A percentile compares a stretch with the other conserved stretches of the same genome.
Evolutionary conservation across 2,329 filamentous ascomycete species (phyloP).

Genomic region (Dendrostoma leiphaemia): DNA sequence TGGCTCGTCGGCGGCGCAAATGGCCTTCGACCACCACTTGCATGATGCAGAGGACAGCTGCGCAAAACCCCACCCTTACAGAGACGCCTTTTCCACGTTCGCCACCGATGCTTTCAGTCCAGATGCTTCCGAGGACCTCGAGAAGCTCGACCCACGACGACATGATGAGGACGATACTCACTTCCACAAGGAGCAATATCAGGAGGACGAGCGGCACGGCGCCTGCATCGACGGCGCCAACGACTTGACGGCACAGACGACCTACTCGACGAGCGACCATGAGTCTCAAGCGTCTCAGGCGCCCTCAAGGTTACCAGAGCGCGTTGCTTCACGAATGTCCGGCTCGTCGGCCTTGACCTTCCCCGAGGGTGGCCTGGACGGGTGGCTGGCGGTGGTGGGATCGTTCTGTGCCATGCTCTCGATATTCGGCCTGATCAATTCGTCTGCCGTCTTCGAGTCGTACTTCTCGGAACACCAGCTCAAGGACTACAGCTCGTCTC

Average conservation of each 20-base stretch:
- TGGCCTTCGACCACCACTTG: slow-evolving; percentile 27
- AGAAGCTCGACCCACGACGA: slow-evolving; percentile 17
- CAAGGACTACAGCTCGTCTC: slow-evolving; percentile 60
- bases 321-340: slow-evolving; percentile 17
- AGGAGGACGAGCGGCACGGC: not conserved
- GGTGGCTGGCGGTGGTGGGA: slow-evolving; percentile 77
- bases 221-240: not conserved
- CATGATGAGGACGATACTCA: slow-evolving; percentile 12
- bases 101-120: slow-evolving; percentile 11
- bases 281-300: not conserved
- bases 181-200: slow-evolving; percentile 11
- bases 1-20: slow-evolving; percentile 20
- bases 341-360: slow-evolving; percentile 41
- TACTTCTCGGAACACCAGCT: slow-evolving; percentile 75
- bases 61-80: slow-evolving; percentile 32
- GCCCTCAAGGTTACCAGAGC: slow-evolving; percentile 10
- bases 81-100: slow-evolving; percentile 8
- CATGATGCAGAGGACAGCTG: slow-evolving; percentile 41
- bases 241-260: slow-evolving; percentile 8
- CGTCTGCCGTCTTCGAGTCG: slow-evolving; percentile 73
- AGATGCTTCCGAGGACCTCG: slow-evolving; percentile 14
- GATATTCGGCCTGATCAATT: slow-evolving; percentile 71
- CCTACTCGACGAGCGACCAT: slow-evolving; percentile 1
- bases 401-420: slow-evolving; percentile 70
- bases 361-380: slow-evolving; percentile 70